Evolutionary conservation across 352 stramenopile genomes (phyloP), one percentile per base, ranked within the genome.

Genomic region (Pythium monospermum): DNA sequence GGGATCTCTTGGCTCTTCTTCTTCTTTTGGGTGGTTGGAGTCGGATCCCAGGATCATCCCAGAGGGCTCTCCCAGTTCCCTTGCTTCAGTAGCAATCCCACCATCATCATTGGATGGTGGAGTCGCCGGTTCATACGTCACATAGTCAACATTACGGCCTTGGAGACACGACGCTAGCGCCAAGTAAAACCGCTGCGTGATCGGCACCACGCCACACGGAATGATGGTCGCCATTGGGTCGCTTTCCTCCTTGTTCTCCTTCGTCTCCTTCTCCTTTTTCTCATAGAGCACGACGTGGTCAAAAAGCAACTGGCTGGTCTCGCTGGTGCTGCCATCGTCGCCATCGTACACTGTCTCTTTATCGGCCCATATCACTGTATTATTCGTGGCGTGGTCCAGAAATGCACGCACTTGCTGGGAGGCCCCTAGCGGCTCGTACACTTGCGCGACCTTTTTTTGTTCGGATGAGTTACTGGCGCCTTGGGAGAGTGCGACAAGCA

Each of bases 131-230:
- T 41, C 36, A 46, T 19, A 53, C 32, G 30, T 26, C 2, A 43
- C 41, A 32, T 37, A 59, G 3, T n/a, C 28, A 18, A 55, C 18
- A 12, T 58, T 4, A 3, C 7, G 18, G 16, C 43, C 32, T 4
- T 11, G 30, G 21, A 61, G 22, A 39, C 61, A 69, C 25, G 59
- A 64, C 18, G 61, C 61, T n/a, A 31, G 60, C 5, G 61, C 66
- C 35, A 69, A 43, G 21, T 54, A 59, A 35, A 54, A 61, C 25
- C 39, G 51, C 8, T 19, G 16, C 1, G 61, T 37, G 16, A 69
- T 49, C 7, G 57, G 43, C 2, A 61, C 39, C 37, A 45, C 57
- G 12, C 42, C 43, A 26, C 61, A 69, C 27, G 46, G 39, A 6
- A 62, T 40, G 2, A 35, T 13, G 37, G n/a, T n/a, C n/a, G n/a